Percentiles rank a stretch among this genome's conserved stretches.
Evolutionary conservation across 2,329 filamentous ascomycete genomes (phyloP).

Genomic region (Xylariaceae sp.): DNA sequence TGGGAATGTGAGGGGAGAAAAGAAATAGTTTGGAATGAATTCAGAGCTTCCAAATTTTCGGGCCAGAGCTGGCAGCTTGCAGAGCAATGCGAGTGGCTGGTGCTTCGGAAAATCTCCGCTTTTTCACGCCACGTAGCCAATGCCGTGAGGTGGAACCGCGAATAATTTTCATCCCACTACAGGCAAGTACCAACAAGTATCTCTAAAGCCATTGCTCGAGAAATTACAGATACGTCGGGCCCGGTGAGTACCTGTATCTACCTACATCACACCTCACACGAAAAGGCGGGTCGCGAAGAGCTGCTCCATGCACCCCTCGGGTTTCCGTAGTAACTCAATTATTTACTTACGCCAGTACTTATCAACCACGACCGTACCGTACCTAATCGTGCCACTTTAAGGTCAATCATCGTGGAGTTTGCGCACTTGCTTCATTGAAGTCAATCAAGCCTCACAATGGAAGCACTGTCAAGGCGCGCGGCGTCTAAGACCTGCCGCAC

Average conservation of each 20-base stretch:
- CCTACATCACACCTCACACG: neutral
- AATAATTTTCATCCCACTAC: neutral
- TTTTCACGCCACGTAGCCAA: neutral
- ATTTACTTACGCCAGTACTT: neutral
- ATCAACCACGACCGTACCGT: neutral
- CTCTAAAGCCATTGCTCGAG: neutral
- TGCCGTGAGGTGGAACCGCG: neutral
- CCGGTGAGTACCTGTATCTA: neutral
- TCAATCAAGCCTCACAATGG: slow-evolving; percentile 22
- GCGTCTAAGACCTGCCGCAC: slow-evolving; percentile 28
- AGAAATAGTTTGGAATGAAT: neutral
- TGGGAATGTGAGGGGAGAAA: neutral
- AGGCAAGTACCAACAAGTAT: too few species aligned
- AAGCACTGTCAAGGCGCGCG: slow-evolving; percentile 27
- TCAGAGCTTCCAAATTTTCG: slow-evolving; percentile 23
- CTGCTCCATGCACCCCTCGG: neutral
- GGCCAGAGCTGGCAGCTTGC: slow-evolving; percentile 8
- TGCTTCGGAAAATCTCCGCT: slow-evolving; percentile 3
- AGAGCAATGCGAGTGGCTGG: slow-evolving; percentile 9
- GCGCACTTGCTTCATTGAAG: neutral
- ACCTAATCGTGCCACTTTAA: slow-evolving; percentile 2
- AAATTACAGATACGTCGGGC: neutral
- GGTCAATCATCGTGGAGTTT: slow-evolving; percentile 2
- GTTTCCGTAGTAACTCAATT: neutral
- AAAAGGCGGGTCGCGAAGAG: neutral